phyloP scores from a whole-genome alignment of 2,329 filamentous ascomycete species.

The Fusarium sp. region DNA sequence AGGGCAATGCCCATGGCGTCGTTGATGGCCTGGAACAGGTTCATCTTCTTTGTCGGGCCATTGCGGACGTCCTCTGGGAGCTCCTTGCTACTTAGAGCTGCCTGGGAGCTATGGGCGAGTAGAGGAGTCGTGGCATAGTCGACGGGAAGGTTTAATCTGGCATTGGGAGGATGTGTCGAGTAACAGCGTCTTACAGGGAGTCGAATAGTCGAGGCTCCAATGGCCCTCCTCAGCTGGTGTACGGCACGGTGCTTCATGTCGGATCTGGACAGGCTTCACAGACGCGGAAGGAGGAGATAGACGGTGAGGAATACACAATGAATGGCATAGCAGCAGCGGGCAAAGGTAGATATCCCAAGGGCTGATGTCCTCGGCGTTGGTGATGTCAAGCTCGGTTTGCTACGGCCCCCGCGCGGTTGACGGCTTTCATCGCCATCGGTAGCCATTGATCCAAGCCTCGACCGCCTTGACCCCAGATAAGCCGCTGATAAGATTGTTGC shows the following conservation, averaged over 20 bases:
- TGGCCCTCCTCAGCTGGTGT: constrained; percentile 46
- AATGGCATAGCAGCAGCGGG: constrained; percentile 26
- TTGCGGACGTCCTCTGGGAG: constrained; percentile 74
- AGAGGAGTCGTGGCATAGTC: constrained; percentile 88
- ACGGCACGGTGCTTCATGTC: constrained; percentile 51
- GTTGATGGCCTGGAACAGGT: constrained; percentile 95
- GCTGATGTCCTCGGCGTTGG: constrained; percentile 45
- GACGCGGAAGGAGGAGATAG: constrained; percentile 11
- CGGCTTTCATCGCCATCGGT: constrained; percentile 42
- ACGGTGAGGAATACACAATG: constrained; percentile 19
- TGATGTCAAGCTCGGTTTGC: constrained; percentile 53
- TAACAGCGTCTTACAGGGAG: constrained; percentile 52
- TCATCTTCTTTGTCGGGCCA: constrained; percentile 85
- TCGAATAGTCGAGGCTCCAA: constrained; percentile 26
- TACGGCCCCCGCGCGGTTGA: constrained; percentile 50
- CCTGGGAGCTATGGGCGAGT: constrained; percentile 81
- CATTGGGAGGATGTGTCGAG: constrained; percentile 69
- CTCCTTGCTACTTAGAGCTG: constrained; percentile 77
- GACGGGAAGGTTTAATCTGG: constrained; percentile 83
- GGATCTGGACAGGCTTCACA: constrained; percentile 15
- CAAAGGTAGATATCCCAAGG: constrained; percentile 39
- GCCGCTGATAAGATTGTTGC: constrained; percentile 55
- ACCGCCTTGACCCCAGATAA: background rate
- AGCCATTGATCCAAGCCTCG: constrained; percentile 11
- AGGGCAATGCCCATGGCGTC: constrained; percentile 87